A percentile compares a stretch with the other conserved stretches of the same genome.
phyloP scores from a whole-genome alignment of 768 basidiomycete genomes.

The Tephrocybe sp. region DNA sequence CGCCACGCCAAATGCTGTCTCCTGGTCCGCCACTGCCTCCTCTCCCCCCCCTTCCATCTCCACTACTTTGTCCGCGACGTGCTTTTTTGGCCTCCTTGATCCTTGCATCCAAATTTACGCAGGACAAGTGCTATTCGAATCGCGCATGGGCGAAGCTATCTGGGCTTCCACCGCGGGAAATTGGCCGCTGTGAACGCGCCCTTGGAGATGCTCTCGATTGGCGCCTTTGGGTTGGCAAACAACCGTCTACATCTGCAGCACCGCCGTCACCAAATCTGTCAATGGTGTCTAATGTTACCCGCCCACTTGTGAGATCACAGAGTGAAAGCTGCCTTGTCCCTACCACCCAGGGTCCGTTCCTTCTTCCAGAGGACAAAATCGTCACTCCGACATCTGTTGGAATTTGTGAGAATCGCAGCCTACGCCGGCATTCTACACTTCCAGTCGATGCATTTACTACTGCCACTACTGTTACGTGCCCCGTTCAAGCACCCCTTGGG shows the following conservation, averaged over 20 bases:
- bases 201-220: conserved; percentile 84
- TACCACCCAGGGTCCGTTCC: conserved; percentile 21
- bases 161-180: conserved; percentile 82
- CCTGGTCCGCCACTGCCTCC: conserved; percentile 15
- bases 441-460: conserved; percentile 30
- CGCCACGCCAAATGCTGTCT: conserved; percentile 2
- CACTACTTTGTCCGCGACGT: conserved; percentile 83
- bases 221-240: conserved; percentile 92
- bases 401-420: conserved; percentile 12
- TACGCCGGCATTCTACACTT: conserved; percentile 42
- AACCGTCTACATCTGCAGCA: conserved; percentile 25
- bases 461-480: conserved; percentile 13
- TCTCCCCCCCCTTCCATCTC: conserved; percentile 58
- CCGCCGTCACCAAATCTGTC: conserved; percentile 19
- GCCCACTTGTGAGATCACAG: conserved; percentile 45
- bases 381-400: neutral
- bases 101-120: conserved; percentile 87
- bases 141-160: conserved; percentile 92
- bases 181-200: conserved; percentile 84
- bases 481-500: neutral
- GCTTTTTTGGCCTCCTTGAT: conserved; percentile 88
- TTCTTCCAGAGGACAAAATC: conserved; percentile 16
- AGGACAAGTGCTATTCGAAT: conserved; percentile 92
- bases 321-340: conserved; percentile 42
- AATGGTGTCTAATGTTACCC: conserved; percentile 16